Evolutionary conservation across 225 moss, liverwort and hornwort genomes (phyloP).

Genomic region (Marchantia polymorpha): DNA sequence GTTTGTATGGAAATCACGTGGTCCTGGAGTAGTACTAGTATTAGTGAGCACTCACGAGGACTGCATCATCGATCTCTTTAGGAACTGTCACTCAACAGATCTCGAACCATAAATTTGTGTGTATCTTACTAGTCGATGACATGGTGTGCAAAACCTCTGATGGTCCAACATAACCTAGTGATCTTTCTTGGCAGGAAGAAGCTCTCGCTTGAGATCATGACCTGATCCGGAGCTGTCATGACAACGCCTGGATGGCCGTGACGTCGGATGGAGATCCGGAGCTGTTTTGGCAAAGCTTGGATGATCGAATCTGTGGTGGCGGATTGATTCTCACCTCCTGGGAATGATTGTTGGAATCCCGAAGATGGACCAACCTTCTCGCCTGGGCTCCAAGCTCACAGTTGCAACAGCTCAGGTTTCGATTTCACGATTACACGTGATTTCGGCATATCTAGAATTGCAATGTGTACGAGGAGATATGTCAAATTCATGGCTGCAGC

Average conservation of each 20-base stretch:
- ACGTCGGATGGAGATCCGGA: slow-evolving; percentile 9
- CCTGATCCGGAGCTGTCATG: neutral
- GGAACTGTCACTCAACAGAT: neutral
- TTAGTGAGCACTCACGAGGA: neutral
- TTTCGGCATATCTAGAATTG: neutral
- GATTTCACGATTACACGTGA: neutral
- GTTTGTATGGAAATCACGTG: slow-evolving; percentile 4
- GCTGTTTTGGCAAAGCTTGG: neutral
- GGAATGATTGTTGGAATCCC: neutral
- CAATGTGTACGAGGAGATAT: neutral
- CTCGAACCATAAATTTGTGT: neutral
- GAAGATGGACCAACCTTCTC: neutral
- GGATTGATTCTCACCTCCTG: neutral
- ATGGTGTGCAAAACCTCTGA: neutral
- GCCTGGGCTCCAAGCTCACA: neutral
- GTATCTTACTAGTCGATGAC: slow-evolving; percentile 6
- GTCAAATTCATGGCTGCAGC: neutral
- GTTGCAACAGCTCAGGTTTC: neutral
- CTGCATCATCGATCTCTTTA: neutral
- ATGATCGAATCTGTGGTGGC: neutral
- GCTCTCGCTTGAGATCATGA: neutral
- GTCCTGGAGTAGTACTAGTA: neutral
- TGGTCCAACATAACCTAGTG: neutral
- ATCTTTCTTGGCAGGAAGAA: slow-evolving; percentile 10
- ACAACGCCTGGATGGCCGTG: neutral